Evolutionary conservation across 2,329 filamentous ascomycete species (phyloP).

Genomic region (Ophiostoma triangulosporum): DNA sequence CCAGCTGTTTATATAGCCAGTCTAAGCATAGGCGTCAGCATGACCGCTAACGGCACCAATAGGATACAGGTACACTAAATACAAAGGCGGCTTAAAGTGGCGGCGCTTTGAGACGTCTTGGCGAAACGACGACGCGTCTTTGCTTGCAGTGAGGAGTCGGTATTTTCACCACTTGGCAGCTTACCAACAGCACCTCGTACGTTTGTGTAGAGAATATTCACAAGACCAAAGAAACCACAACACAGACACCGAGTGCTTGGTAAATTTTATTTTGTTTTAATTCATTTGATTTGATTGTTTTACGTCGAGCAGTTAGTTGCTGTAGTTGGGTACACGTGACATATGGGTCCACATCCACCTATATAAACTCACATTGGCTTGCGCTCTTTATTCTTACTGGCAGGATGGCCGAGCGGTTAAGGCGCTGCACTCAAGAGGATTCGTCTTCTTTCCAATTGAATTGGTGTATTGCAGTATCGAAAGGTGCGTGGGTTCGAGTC

Average conservation of each 20-base stretch:
- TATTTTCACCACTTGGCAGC: no score
- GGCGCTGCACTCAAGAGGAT: conserved; percentile 12
- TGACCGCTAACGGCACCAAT: no score
- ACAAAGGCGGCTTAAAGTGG: no score
- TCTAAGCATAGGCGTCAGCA: no score
- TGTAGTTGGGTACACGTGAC: neutral
- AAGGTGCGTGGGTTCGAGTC: conserved; percentile 14
- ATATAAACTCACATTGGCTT: neutral
- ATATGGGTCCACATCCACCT: neutral
- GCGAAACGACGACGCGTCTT: neutral
- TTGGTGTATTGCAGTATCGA: conserved; percentile 14
- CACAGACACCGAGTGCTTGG: no score
- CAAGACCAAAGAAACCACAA: no score
- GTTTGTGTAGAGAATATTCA: no score
- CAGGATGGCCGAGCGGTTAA: conserved; percentile 13
- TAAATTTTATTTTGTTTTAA: no score
- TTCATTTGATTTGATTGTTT: neutral
- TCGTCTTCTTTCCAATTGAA: conserved; percentile 7
- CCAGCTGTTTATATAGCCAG: no score
- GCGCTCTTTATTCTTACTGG: neutral
- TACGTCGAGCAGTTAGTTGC: no score
- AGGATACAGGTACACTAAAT: no score
- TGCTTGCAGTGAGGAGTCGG: neutral
- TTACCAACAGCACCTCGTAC: no score
- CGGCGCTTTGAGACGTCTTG: neutral